Base-by-base conservation (phyloP, 768 basidiomycete genomes). In the Suillus bovinus region DNA sequence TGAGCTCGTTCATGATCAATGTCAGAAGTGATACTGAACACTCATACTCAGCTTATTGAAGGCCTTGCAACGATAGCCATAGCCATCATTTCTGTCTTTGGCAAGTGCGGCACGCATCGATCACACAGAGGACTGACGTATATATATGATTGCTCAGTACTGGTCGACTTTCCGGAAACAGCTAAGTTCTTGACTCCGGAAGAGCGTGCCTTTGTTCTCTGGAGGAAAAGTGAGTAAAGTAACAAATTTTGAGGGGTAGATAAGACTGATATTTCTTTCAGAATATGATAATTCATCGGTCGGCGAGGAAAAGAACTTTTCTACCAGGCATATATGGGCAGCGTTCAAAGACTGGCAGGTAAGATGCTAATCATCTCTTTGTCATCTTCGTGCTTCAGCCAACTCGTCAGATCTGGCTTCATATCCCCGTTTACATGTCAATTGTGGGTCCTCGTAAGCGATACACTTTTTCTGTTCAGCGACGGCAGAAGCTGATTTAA, bases 261-360 rank as follows among this genome's bases (percentile, higher is more conserved):
- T n/a, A 5, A 3, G 33, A n/a, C n/a, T 34, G 20, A n/a, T 31
- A 17, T 5, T 6, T 36, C 0, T 29, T 38, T 41, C 59, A 87
- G 86, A 85, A 68, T 86, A 84, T 61, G 84, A 87, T 67, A 84
- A 84, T 10, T 31, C 44, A 17, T 55, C 56, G 33, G 85, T 87
- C 0, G 86, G 86, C 0, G 87, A 89, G 65, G 84, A 84, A 60
- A 87, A 88, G 64, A 77, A 81, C 55, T 86, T 86, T 64, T 79
- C 82, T 41, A 66, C 77, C 65, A 72, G 81, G 6, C 84, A 87
- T 68, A 65, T 88, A 29, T 77, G 77, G 74, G 77, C 80, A 13
- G 85, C 85, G 0, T 63, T 86, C 39, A 61, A 66, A 0, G 87
- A 89, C 66, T 89, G 88, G 88, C 86, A 89, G 77, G 80, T 84